Conservation (phyloP, 768 basidiomycete species). For the Trametopsis cervina region DNA sequence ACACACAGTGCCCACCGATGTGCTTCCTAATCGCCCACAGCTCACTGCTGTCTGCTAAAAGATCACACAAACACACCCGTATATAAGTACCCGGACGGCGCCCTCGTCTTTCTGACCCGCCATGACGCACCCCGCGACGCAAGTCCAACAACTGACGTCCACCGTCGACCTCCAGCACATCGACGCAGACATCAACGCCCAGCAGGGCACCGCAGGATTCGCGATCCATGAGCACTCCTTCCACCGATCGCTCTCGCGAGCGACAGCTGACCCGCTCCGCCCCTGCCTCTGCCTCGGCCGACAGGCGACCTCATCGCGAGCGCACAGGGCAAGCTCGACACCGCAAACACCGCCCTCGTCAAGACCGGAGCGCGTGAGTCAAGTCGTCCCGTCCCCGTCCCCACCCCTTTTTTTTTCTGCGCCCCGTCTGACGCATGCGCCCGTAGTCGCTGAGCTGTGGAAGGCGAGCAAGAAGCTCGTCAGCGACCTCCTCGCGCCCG, state of each 20-base stretch:
- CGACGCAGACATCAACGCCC: not conserved
- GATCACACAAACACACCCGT: too few relatives aligned
- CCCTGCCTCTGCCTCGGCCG: not conserved
- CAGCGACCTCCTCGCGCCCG: constrained; percentile 16
- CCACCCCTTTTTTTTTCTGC: not conserved
- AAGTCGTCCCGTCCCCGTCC: not conserved
- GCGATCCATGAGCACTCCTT: not conserved
- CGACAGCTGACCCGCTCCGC: not conserved
- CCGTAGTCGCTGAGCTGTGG: not conserved
- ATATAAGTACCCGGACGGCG: too few relatives aligned
- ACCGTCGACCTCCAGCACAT: not conserved
- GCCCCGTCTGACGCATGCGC: not conserved
- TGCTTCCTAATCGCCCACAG: too few relatives aligned
- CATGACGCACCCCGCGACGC: too few relatives aligned
- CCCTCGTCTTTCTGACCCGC: too few relatives aligned
- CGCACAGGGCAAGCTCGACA: not conserved
- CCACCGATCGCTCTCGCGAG: too few relatives aligned
- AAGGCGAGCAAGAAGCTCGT: not conserved
- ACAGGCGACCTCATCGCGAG: not conserved
- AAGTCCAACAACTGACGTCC: too few relatives aligned
- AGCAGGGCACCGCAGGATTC: not conserved
- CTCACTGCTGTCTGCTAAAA: too few relatives aligned
- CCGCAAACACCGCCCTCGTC: not conserved
- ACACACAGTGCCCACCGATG: too few relatives aligned
- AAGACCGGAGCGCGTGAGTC: not conserved